Evolutionary conservation across 2,329 filamentous ascomycete species (phyloP).

Genomic region (Beauveria varroae): DNA sequence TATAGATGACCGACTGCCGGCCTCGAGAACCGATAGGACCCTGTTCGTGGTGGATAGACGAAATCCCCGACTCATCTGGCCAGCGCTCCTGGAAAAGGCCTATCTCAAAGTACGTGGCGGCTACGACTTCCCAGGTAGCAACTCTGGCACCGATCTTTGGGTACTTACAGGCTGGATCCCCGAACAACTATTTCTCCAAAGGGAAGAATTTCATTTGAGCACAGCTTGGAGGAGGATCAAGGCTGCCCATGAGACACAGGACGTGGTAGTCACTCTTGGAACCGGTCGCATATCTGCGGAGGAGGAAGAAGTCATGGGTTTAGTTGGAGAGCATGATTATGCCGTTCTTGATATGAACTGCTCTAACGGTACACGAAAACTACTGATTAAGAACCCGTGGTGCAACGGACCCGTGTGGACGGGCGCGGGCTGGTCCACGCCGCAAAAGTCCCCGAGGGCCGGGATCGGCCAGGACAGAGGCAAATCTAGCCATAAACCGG

Average conservation of each 20-base stretch:
- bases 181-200: constrained; percentile 83
- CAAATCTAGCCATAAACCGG: neutral
- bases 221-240: constrained; percentile 72
- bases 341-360: constrained; percentile 75
- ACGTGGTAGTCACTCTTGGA: constrained; percentile 83
- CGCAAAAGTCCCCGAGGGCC: constrained; percentile 7
- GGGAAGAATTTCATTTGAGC: constrained; percentile 70
- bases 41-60: constrained; percentile 83
- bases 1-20: constrained; percentile 82
- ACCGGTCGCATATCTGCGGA: constrained; percentile 72
- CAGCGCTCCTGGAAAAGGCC: constrained; percentile 88
- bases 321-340: constrained; percentile 90
- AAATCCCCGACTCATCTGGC: constrained; percentile 80
- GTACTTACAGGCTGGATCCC: constrained; percentile 94
- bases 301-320: constrained; percentile 72
- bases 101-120: constrained; percentile 93
- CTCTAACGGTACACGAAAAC: constrained; percentile 50
- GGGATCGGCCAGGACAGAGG: neutral
- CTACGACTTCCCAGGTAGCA: constrained; percentile 96
- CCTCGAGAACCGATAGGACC: constrained; percentile 64
- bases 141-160: constrained; percentile 91
- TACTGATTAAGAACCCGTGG: constrained; percentile 96
- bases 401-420: constrained; percentile 72
- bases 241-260: constrained; percentile 64
- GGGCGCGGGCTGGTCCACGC: constrained; percentile 27